phyloP scores from a whole-genome alignment of 345 rosid genomes.

The Iberis pinnata region DNA sequence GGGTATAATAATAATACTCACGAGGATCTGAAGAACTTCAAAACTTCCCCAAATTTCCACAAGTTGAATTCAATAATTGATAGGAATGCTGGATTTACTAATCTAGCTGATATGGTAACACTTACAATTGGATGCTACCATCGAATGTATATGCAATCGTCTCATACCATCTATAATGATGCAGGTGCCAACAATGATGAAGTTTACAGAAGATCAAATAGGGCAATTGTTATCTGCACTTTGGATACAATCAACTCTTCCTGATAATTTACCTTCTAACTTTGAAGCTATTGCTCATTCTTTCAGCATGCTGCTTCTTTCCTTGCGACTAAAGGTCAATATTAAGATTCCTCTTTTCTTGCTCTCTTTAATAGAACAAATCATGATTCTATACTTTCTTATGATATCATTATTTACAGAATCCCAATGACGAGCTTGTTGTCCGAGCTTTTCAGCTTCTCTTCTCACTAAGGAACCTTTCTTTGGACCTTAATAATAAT shows the following conservation, averaged over 20 bases:
- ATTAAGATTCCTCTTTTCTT: neutral
- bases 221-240: conserved; percentile 76
- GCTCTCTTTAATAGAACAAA: neutral
- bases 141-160: conserved; percentile 4
- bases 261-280: conserved; percentile 76
- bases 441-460: conserved; percentile 78
- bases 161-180: conserved; percentile 19
- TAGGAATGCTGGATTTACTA: conserved; percentile 40
- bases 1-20: conserved; percentile 32
- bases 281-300: conserved; percentile 93
- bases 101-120: conserved; percentile 45
- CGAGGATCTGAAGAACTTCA: conserved; percentile 48
- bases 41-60: conserved; percentile 56
- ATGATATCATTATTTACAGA: conserved; percentile 41
- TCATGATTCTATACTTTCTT: neutral
- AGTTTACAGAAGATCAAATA: conserved; percentile 81
- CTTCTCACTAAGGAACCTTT: conserved; percentile 52
- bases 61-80: conserved; percentile 67
- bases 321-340: conserved; percentile 65
- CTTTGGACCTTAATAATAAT: conserved; percentile 44
- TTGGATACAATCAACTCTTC: conserved; percentile 74
- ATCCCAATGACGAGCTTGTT: conserved; percentile 49
- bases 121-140: neutral
- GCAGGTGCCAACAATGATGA: conserved; percentile 68
- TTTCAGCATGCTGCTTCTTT: conserved; percentile 54